A percentile compares a stretch with the other conserved stretches of the same genome.
These are phyloP conservation scores for Linnemannia hyalina DNA, from an alignment of 192 early-diverging fungal species.

Conservation along the genomic window DNA sequence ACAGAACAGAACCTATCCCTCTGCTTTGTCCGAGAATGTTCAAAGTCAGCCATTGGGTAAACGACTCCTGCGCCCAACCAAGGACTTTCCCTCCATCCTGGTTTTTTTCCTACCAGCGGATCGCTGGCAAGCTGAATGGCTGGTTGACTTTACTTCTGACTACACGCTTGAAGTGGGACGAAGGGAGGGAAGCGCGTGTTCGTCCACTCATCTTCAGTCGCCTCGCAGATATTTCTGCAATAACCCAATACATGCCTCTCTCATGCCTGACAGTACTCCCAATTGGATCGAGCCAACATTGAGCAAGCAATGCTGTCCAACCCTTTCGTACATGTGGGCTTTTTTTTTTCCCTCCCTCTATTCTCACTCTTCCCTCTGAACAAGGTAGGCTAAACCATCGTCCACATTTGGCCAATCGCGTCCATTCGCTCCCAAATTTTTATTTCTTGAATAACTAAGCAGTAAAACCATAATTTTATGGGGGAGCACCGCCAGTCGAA, in stretches of 20 bases:
- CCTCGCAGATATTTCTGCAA: not conserved
- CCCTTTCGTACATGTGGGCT: not conserved
- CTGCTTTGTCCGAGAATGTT: not conserved
- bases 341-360: not conserved
- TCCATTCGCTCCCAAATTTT: not conserved
- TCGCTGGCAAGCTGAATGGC: no score
- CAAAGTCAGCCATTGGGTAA: not conserved
- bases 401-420: conserved; percentile 6
- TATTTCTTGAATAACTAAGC: no score
- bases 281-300: not conserved
- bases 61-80: not conserved
- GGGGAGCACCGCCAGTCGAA: no score
- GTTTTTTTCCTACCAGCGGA: not conserved
- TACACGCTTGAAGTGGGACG: no score
- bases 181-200: not conserved
- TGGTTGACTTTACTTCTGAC: no score
- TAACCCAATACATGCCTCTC: not conserved
- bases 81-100: not conserved
- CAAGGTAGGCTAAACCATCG: not conserved
- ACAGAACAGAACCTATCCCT: not conserved
- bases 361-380: not conserved
- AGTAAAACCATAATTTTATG: not conserved
- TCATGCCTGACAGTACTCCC: not conserved
- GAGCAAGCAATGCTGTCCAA: not conserved
- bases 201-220: not conserved